phyloP scores from a whole-genome alignment of 225 moss, liverwort and hornwort species.

The Rhytidiadelphus loreus region DNA sequence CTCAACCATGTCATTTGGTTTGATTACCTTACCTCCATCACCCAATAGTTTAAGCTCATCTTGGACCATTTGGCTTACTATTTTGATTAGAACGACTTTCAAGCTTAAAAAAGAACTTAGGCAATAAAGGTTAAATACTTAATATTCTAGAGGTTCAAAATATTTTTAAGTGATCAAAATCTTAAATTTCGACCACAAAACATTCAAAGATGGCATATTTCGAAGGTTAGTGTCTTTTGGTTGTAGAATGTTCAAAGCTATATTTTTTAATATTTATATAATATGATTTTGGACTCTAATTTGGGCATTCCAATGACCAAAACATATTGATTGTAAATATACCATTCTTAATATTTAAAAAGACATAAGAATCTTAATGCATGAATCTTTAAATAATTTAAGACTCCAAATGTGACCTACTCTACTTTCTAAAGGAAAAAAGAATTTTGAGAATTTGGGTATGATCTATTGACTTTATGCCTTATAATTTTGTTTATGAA shows the following conservation, averaged over 20 bases:
- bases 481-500: background rate
- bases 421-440: background rate
- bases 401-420: background rate
- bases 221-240: background rate
- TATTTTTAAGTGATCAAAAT: background rate
- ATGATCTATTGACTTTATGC: background rate
- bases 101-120: background rate
- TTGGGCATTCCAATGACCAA: background rate
- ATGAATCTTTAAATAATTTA: background rate
- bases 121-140: background rate
- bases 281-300: background rate
- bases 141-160: background rate
- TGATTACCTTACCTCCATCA: too few species aligned
- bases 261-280: background rate
- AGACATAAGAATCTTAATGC: background rate
- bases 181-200: background rate
- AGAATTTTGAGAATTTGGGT: background rate
- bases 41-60: too few species aligned
- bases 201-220: background rate
- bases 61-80: too few species aligned
- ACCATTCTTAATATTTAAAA: background rate
- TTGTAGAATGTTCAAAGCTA: fast-evolving
- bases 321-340: background rate
- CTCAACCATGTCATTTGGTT: too few species aligned
- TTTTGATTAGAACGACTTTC: fast-evolving